Evolutionary conservation across 1,284 basidiomycete species (phyloP), one percentile per base, ranked within the genome.

Genomic region (Trametes polyzona): DNA sequence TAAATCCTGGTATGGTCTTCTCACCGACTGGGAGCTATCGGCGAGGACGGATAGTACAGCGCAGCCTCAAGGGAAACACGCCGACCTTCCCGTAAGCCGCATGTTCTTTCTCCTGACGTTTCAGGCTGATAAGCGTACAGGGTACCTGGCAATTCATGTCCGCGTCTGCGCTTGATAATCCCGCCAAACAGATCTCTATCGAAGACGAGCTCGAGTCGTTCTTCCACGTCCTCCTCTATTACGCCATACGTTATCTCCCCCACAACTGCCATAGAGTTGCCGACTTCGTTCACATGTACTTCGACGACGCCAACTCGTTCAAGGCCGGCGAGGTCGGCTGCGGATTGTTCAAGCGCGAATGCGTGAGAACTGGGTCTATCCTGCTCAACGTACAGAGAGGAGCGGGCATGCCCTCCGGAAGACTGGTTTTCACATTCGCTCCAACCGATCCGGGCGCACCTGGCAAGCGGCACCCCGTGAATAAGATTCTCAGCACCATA

Each of bases 11-110:
- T 3, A 4, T 16, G 44, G 53, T 14, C 17, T 62, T 1, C 51
- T 56, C 17, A 55, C 32, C 9, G 57, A 58, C 36, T 62, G 60
- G 60, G 60, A 62, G 36, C n/a, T 62, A 2, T 43, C 60, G 14
- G 58, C 57, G 14, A 56, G 55, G 26, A 21, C 21, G 1, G 10
- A 27, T 4, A 21, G 41, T 9, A 5, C 23, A 16, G 16, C n/a
- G 4, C 21, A 11, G 7, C 24, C n/a, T 7, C 17, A 11, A 16
- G 37, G 33, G 2, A 46, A 47, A 1, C 59, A 57, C 8, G 32
- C 27, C 0, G 49, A 55, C 19, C 47, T 48, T 3, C 52, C 55
- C 16, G 59, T 61, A 14, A 14, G 59, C 8, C 16, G 0, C 1
- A 29, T 7, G 14, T 21, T 26, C 42, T 9, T 0, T 29, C 2